Evolutionary conservation across 1,284 basidiomycete genomes (phyloP), one percentile per base, ranked within the genome.

Genomic region (Trichosporon faecale): DNA sequence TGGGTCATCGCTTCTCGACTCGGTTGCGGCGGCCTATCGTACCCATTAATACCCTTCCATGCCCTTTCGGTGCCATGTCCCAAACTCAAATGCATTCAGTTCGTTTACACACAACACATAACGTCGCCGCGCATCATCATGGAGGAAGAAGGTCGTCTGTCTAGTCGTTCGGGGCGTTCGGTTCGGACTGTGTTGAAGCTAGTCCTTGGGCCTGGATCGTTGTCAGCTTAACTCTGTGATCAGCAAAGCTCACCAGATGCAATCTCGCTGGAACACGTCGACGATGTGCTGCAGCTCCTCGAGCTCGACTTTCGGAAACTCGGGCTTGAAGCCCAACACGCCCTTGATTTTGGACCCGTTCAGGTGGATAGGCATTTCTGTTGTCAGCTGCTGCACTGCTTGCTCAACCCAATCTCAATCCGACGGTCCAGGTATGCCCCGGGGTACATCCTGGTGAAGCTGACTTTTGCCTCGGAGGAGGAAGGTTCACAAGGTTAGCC

Each of bases 321-420:
- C 86, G 44, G 94, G 85, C 73, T 87, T 85, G 84, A 91, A 94
- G 0, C 91, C 91, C 18, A 92, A 77, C 12, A 94, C 60, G 8
- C 66, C 67, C 6, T 77, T 75, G 5, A 80, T 78, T 64, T 80
- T 78, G 5, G 77, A 76, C 0, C 78, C 82, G 69, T 84, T 82
- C 6, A 84, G 72, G 67, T 79, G 81, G 8, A 83, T 83, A 2
- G 82, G 76, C 79, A 69, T 87, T 85, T 85, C 93, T 93, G 79
- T 8, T 52, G 49, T 52, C 23, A 52, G 49, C 23, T 21, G 49
- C 49, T 21, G 49, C 18, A 27, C 40, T 37, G n/a, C 44, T 70
- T 33, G 33, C 40, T n/a, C 40, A 44, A 44, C 16, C 40, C 12
- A n/a, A n/a, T 44, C 40, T 44, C 35, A n/a, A n/a, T 8, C 14